A percentile compares a stretch with the other conserved stretches of the same genome.
Conservation (phyloP, 768 basidiomycete species). For the Psilocybe tampanensis region DNA sequence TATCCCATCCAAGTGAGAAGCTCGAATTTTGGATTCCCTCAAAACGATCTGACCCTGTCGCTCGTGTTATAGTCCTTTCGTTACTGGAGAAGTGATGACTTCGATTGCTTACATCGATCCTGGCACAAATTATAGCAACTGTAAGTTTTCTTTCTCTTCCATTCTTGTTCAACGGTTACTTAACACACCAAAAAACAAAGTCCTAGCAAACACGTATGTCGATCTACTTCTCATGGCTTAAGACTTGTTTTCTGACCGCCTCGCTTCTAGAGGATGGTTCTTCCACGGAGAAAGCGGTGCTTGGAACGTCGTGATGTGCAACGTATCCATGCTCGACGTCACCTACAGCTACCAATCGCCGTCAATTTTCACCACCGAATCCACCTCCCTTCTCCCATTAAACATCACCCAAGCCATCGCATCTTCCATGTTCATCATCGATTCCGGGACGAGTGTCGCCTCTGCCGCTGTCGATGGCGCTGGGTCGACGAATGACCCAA, state of each 20-base stretch:
- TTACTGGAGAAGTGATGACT: neutral
- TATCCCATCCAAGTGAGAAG: neutral
- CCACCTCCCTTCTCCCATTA: neutral
- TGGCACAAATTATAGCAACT: neutral
- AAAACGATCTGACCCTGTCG: neutral
- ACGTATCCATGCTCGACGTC: neutral
- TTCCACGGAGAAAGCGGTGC: neutral
- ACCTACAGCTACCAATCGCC: neutral
- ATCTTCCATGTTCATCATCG: neutral
- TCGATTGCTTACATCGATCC: neutral
- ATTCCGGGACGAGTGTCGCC: neutral
- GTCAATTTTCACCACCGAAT: neutral
- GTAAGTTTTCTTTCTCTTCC: neutral
- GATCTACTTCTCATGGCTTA: neutral
- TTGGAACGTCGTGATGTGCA: constrained; percentile 6
- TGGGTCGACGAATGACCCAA: neutral
- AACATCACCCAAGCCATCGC: neutral
- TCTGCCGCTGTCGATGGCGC: neutral
- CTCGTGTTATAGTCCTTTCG: neutral
- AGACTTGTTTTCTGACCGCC: neutral
- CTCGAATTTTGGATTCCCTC: neutral
- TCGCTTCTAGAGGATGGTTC: neutral
- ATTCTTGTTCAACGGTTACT: neutral
- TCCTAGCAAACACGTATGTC: neutral
- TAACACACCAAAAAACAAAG: neutral